phyloP scores from a whole-genome alignment of 352 stramenopile species.

The Globisporangium emineosum region DNA sequence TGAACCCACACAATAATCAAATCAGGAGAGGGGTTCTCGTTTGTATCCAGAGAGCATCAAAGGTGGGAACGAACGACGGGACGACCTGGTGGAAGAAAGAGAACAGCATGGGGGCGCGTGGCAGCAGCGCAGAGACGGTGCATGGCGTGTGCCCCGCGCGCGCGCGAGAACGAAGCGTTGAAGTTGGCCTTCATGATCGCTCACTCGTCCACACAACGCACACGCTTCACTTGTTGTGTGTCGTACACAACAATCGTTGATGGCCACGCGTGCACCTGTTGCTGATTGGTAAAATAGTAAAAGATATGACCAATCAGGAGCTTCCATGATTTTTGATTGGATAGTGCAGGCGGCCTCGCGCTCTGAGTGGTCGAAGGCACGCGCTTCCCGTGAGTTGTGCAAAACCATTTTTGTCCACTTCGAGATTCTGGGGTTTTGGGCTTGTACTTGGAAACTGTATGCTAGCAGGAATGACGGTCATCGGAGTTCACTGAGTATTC shows the following conservation, averaged over 20 bases:
- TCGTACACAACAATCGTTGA: no score
- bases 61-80: conserved; percentile 1
- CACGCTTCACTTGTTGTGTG: no score
- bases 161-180: background rate
- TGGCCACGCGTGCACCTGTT: no score
- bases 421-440: background rate
- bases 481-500: background rate
- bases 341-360: background rate
- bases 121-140: conserved; percentile 4
- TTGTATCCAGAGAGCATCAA: background rate
- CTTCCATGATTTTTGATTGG: background rate
- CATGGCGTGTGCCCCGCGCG: conserved; percentile 5
- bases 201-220: no score
- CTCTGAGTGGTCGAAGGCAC: conserved; percentile 1
- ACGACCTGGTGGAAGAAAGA: no score
- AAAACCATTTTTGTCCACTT: background rate
- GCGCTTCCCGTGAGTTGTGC: background rate
- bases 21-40: no score
- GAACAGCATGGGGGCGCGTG: background rate
- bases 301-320: background rate
- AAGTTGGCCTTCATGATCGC: conserved; percentile 1
- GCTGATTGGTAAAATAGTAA: no score
- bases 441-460: background rate
- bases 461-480: background rate
- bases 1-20: background rate